Conservation (phyloP, 202 grass and related monocot genomes). For the Hordeum pubiflorum region DNA sequence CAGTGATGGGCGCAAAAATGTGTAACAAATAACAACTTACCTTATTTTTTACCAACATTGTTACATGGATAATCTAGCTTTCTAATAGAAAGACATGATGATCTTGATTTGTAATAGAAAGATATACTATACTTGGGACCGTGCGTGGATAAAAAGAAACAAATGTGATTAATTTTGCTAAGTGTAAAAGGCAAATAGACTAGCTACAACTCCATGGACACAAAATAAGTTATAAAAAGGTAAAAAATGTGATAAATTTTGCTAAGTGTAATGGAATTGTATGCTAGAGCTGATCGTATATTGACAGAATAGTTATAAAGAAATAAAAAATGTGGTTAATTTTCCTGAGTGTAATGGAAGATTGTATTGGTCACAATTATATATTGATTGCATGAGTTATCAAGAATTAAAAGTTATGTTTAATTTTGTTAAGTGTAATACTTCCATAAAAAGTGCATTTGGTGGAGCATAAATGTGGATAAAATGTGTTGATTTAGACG, state of each 20-base stretch:
- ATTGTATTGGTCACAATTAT: neutral
- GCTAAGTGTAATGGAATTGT: neutral
- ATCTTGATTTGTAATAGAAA: no score
- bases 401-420: neutral
- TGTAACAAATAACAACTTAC: neutral
- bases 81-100: neutral
- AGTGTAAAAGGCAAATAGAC: neutral
- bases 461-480: neutral
- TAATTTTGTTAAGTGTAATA: neutral
- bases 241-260: neutral
- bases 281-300: rapidly evolving
- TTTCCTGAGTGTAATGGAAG: neutral
- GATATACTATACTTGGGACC: no score
- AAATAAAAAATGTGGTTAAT: neutral
- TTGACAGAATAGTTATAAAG: neutral
- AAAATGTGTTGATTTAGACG: neutral
- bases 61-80: neutral
- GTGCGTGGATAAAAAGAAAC: no score
- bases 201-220: no score
- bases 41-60: neutral
- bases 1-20: neutral
- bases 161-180: neutral
- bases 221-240: neutral
- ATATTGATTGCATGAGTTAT: neutral
- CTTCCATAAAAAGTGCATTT: no score